A percentile compares a stretch with the other conserved stretches of the same genome.
Conservation (phyloP, 352 stramenopile genomes). For the Phytophthora capsici region DNA sequence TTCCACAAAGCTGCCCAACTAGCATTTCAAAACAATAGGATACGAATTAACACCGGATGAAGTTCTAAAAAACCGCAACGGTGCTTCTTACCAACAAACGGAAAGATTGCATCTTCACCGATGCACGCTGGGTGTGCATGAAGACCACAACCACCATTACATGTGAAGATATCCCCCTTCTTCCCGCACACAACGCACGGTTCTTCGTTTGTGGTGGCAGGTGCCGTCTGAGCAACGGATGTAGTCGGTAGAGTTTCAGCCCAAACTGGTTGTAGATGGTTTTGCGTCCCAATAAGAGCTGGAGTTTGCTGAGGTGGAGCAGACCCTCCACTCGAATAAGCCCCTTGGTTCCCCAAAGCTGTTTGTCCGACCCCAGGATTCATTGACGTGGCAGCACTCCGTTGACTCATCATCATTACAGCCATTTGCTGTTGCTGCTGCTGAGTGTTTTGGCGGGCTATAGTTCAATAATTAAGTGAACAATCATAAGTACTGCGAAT, state of each 20-base stretch:
- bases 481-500: neutral
- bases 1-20: conserved; percentile 75
- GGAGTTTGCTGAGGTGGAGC: conserved; percentile 5
- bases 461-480: conserved; percentile 2
- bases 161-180: conserved; percentile 61
- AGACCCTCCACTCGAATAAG: conserved; percentile 2
- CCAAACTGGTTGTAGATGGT: conserved; percentile 3
- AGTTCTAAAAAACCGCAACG: too few relatives aligned
- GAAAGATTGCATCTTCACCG: conserved; percentile 63
- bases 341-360: conserved; percentile 25
- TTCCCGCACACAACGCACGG: conserved; percentile 58
- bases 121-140: conserved; percentile 65
- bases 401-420: conserved; percentile 30
- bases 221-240: conserved; percentile 20
- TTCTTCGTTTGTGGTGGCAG: conserved; percentile 32
- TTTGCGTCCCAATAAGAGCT: conserved; percentile 8
- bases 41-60: too few relatives aligned
- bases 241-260: conserved; percentile 4
- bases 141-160: conserved; percentile 66
- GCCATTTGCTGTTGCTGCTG: conserved; percentile 28
- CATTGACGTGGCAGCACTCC: conserved; percentile 4
- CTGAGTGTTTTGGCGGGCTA: conserved; percentile 31
- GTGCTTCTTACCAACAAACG: conserved; percentile 47
- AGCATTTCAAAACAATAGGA: conserved; percentile 1
- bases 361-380: conserved; percentile 21